These are phyloP conservation scores for Rhizoclosmatium globosum DNA, from an alignment of 192 early-diverging fungal genomes.

Conservation along the genomic window DNA sequence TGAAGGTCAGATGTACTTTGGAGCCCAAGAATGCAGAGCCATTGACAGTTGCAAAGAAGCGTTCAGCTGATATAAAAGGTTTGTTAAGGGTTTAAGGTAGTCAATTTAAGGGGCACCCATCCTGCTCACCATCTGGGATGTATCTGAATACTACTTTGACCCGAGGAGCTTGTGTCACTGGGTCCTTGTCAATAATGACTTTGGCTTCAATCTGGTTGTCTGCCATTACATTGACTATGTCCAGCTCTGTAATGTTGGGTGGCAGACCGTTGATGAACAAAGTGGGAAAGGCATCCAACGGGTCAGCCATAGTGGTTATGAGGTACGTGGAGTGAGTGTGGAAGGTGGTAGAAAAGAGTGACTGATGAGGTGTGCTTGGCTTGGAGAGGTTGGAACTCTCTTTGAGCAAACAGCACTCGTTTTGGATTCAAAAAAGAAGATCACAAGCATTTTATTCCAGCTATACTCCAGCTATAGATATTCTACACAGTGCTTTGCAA, in stretches of 20 bases:
- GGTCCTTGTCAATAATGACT: conserved; percentile 52
- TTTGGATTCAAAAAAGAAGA: background rate
- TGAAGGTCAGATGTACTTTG: conserved; percentile 58
- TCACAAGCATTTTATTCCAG: background rate
- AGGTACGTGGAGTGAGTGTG: background rate
- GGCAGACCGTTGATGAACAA: conserved; percentile 57
- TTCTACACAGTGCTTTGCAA: background rate
- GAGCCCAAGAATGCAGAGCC: conserved; percentile 57
- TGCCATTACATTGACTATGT: conserved; percentile 56
- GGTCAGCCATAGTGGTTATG: conserved; percentile 24
- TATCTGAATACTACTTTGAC: conserved; percentile 57
- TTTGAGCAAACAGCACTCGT: too few relatives aligned
- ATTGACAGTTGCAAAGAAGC: conserved; percentile 62
- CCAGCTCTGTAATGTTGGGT: conserved; percentile 56
- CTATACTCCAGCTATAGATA: background rate
- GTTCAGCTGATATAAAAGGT: conserved; percentile 44
- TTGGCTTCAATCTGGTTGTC: conserved; percentile 58
- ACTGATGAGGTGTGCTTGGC: too few relatives aligned
- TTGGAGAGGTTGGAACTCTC: too few relatives aligned
- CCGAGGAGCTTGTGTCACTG: conserved; percentile 45
- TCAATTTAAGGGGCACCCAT: background rate
- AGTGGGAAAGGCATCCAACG: conserved; percentile 54
- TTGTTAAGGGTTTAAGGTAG: conserved; percentile 4
- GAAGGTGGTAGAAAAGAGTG: background rate
- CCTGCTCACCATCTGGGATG: conserved; percentile 47